These are phyloP conservation scores for Leccinum disarticulatum DNA, from an alignment of 768 basidiomycete species.

Conservation along the genomic window DNA sequence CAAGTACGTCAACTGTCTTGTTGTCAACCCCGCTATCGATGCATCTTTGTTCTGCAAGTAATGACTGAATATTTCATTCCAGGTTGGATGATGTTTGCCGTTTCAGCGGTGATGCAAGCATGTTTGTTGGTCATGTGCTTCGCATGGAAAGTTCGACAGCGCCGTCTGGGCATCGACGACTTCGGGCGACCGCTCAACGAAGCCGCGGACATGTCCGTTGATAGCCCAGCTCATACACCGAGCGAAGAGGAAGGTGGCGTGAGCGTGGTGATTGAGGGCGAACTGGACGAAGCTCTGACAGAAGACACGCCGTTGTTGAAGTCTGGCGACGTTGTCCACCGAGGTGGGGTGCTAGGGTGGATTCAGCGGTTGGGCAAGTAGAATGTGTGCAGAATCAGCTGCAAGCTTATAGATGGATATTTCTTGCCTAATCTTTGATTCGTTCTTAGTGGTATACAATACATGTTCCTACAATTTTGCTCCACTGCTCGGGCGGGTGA, in stretches of 20 bases:
- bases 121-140: constrained; percentile 83
- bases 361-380: constrained; percentile 22
- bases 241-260: constrained; percentile 14
- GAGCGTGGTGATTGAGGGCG: constrained; percentile 25
- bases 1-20: constrained; percentile 47
- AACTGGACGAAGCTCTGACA: constrained; percentile 1
- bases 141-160: constrained; percentile 80
- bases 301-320: constrained; percentile 29
- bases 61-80: neutral
- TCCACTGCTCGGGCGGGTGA: neutral
- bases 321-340: constrained; percentile 17
- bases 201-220: neutral
- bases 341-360: constrained; percentile 26
- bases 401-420: neutral
- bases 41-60: too few species aligned
- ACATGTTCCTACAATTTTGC: constrained; percentile 23
- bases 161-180: constrained; percentile 76
- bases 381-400: neutral
- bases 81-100: constrained; percentile 83
- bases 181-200: constrained; percentile 64
- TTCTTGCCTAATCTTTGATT: neutral
- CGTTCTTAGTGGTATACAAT: too few species aligned
- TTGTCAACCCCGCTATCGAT: neutral
- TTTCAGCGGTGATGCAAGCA: constrained; percentile 83
- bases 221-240: neutral